Base-by-base conservation (phyloP, 352 stramenopile species). In the Pythium guiyangense region DNA sequence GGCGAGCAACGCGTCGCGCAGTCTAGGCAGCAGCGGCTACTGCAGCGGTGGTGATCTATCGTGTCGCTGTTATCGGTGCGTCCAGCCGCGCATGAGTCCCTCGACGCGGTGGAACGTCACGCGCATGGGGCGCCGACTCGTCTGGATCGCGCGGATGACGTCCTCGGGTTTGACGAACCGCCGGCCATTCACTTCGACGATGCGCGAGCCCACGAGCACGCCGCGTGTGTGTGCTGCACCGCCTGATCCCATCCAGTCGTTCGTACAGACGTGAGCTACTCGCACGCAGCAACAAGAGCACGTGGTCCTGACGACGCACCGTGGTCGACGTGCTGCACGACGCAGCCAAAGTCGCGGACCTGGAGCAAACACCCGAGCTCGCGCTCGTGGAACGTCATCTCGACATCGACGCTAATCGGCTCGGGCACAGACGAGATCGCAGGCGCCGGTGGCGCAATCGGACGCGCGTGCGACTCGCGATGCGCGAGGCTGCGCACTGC, bases 41-140 rank as follows among this genome's bases (percentile, higher is more conserved):
- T 5, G 37, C n/a, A n/a, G n/a, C n/a, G n/a, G n/a, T n/a, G n/a
- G n/a, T n/a, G n/a, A n/a, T 17, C 14, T 6, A 20, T 17, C 37
- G 14, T n/a, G 39, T 45, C 49, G 17, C 12, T 50, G 27, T 29
- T 50, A 58, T 61, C 54, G 45, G 40, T 39, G 60, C 29, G 53
- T 79, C 81, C 81, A 89, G 6, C 72, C 81, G 49, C 78, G 71
- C 79, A 90, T 92, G 18, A 92, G 69, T 0, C 79, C 79, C 67
- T 92, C 79, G n/a, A 92, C 79, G 15, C 80, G 83, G 63, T 86
- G 80, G 47, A 92, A 71, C 26, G 68, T 86, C 54, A 92, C 70
- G 51, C 72, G 60, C 29, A 92, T 65, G 15, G 83, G 83, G 44
- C 83, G 78, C 35, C 67, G 51, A 4, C 73, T 79, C 15, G 71